Evolutionary conservation across 192 early-diverging fungal species (phyloP), one percentile per base, ranked within the genome.

Genomic region (Dispira simplex): DNA sequence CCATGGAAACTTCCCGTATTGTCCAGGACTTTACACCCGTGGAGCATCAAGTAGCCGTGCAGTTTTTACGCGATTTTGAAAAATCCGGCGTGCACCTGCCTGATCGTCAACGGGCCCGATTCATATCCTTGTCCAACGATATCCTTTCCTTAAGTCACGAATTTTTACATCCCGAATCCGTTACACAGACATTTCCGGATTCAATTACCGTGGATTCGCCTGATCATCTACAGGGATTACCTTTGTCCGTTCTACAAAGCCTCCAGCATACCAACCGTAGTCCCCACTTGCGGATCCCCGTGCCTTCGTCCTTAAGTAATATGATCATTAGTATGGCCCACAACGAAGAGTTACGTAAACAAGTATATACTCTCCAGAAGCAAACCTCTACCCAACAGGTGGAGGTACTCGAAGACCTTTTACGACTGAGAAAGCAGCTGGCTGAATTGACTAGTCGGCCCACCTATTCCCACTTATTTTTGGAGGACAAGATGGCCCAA

Each of bases 401-500:
- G 8, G 65, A 67, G 11, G 68, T 80, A 1, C 73, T 99, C 53
- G 90, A 96, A 55, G 72, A 72, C 23, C 49, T 99, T 65, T 69
- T 99, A 60, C 75, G 73, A 58, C 81, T 81, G 58, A 77, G 96
- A 23, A 82, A 76, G 4, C 75, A 83, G 44, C 74, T 99, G 43
- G 90, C 92, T 13, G 68, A 73, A 8, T 67, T 91, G 18, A 76
- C 96, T 3, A 91, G 92, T 0, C 82, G 82, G 44, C 72, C 75
- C 12, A 91, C 87, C 49, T 99, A 88, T 83, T 86, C 84, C 20
- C 80, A 95, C 62, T 79, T 92, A 78, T 83, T 82, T 45, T 73
- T 99, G 26, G 80, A 79, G 23, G 93, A 97, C 63, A 97, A 97
- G 67, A 99, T 99, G 96, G 92, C 87, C 8, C 79, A 80, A 57